phyloP scores from a whole-genome alignment of 2,329 filamentous ascomycete species.

The Fusarium subglutinans region DNA sequence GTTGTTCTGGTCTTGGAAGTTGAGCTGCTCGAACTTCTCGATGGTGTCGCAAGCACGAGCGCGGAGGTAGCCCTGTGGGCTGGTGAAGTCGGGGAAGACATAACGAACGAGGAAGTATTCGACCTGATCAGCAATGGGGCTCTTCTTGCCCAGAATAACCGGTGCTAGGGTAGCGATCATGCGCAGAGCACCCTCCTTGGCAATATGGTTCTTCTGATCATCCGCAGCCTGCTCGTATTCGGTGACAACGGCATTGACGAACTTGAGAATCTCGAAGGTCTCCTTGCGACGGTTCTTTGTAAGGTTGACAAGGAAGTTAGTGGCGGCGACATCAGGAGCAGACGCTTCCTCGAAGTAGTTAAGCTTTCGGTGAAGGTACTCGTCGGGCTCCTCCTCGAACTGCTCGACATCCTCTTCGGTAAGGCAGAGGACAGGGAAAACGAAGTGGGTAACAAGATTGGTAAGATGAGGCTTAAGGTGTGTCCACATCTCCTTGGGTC shows the following conservation, averaged over 20 bases:
- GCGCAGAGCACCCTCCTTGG: constrained; percentile 94
- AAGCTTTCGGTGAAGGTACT: constrained; percentile 95
- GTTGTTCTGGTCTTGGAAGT: constrained; percentile 97
- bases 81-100: constrained; percentile 97
- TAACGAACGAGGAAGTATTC: constrained; percentile 99
- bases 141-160: constrained; percentile 97
- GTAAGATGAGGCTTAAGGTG: constrained; percentile 93
- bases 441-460: constrained; percentile 90
- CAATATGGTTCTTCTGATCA: constrained; percentile 89
- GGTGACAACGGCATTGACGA: constrained; percentile 94
- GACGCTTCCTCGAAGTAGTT: constrained; percentile 99
- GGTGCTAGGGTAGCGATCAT: constrained; percentile 97
- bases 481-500: constrained; percentile 96
- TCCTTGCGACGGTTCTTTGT: constrained; percentile 96
- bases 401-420: constrained; percentile 91
- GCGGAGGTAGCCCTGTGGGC: constrained; percentile 88
- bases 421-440: constrained; percentile 95
- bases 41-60: constrained; percentile 96
- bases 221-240: constrained; percentile 87
- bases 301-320: constrained; percentile 93
- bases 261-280: constrained; percentile 92
- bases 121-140: constrained; percentile 95
- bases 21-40: constrained; percentile 96
- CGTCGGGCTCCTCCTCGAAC: constrained; percentile 92
- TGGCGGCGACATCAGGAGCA: constrained; percentile 92